Evolutionary conservation across 768 basidiomycete species (phyloP), one percentile per base, ranked within the genome.

Genomic region (Suillus occidentalis): DNA sequence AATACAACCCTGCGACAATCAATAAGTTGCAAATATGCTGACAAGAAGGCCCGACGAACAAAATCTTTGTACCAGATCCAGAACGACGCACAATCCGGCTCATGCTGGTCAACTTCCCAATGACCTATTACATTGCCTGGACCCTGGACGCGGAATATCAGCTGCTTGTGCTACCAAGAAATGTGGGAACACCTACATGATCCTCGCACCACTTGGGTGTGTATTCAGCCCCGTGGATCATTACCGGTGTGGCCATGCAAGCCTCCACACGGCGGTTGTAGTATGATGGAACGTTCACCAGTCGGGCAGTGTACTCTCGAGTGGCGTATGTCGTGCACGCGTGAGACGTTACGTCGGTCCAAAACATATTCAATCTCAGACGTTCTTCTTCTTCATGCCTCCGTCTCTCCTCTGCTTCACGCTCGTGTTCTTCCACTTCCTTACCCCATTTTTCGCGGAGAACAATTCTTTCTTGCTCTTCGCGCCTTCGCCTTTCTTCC

Each of bases 281-380:
- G 7, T 57, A 34, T 14, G 31, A n/a, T 1, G 75, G 77, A 2
- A 76, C 63, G 52, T 78, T 78, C 57, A 66, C 65, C 0, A 78
- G 63, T 6, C 68, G 59, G 0, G 77, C 76, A 10, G 72, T 71
- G 10, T 77, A 79, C 62, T 72, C 70, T 42, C 73, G 66, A 36
- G 71, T 72, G 1, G 67, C 73, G 20, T 72, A 76, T 0, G 71
- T 70, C 37, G 63, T 69, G 66, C 77, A 78, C 36, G 68, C 56
- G 34, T 73, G 70, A 4, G 62, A 52, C 34, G 65, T 62, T 25
- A 73, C 53, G 2, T 36, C 55, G 14, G 53, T 66, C 74, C 74
- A 75, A 39, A 61, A 71, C 55, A 78, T 61, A n/a, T 63, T 34
- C 8, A 73, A 70, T 8, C 61, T 67, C 16, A 43, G 28, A 2